Conservation (phyloP, 768 basidiomycete genomes). For the Rubroboletus pulcherrimus region DNA sequence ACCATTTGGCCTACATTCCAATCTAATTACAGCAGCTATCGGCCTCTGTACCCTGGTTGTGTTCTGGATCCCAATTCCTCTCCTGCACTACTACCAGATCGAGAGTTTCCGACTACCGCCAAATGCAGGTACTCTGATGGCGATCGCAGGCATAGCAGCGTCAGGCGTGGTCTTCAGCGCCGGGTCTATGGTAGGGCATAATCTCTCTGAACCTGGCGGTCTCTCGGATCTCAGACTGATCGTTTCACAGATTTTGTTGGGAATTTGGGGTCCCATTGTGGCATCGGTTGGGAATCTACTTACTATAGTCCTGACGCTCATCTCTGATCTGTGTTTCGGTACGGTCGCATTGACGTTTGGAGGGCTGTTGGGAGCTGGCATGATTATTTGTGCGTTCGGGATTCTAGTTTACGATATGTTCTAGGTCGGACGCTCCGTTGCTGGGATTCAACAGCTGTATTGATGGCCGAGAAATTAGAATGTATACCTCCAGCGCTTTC, state of each 20-base stretch:
- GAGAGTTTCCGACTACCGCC: slow-evolving; percentile 69
- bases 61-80: slow-evolving; percentile 76
- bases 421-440: slow-evolving; percentile 14
- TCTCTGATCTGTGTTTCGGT: slow-evolving; percentile 75
- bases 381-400: slow-evolving; percentile 81
- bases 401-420: slow-evolving; percentile 74
- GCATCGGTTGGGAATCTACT: slow-evolving; percentile 88
- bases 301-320: slow-evolving; percentile 86
- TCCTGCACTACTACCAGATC: slow-evolving; percentile 62
- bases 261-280: slow-evolving; percentile 84
- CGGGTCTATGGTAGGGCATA: slow-evolving; percentile 68
- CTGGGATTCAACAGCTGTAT: background rate
- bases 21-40: slow-evolving; percentile 75
- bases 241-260: slow-evolving; percentile 61
- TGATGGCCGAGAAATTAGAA: background rate
- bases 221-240: slow-evolving; percentile 3
- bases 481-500: background rate
- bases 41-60: slow-evolving; percentile 70
- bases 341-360: slow-evolving; percentile 60
- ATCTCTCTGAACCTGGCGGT: background rate
- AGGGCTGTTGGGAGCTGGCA: slow-evolving; percentile 71
- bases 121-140: slow-evolving; percentile 39
- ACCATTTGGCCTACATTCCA: slow-evolving; percentile 83
- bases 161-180: slow-evolving; percentile 80
- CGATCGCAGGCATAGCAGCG: slow-evolving; percentile 65